Evolutionary conservation across 176 grass and related monocot genomes (phyloP).

Genomic region (Stipa capillata): DNA sequence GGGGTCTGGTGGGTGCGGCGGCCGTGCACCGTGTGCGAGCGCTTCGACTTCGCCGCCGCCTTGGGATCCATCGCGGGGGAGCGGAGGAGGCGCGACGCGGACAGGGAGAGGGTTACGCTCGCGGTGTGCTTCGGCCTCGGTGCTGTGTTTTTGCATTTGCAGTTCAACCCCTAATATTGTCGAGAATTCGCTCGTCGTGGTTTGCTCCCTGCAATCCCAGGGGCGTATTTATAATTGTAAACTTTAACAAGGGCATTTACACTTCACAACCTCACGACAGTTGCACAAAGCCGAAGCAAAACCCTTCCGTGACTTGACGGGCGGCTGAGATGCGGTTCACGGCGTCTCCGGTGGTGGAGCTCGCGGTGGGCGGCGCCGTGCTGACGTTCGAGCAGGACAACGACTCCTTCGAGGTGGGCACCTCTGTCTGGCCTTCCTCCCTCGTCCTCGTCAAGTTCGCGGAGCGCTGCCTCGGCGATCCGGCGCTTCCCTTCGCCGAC

Average conservation of each 20-base stretch:
- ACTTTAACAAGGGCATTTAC: background rate
- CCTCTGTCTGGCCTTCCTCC: conserved; percentile 89
- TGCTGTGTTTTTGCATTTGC: background rate
- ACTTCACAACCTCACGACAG: background rate
- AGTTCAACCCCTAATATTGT: background rate
- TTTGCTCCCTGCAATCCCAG: background rate
- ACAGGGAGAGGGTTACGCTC: background rate
- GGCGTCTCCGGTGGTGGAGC: conserved; percentile 81
- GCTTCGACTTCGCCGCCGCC: conserved; percentile 78
- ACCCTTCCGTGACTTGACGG: background rate
- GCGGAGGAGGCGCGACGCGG: background rate
- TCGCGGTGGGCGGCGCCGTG: conserved; percentile 51
- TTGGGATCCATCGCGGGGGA: conserved; percentile 79
- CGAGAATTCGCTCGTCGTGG: background rate
- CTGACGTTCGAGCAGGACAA: conserved; percentile 94
- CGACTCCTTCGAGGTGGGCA: conserved; percentile 90
- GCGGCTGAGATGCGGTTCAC: conserved; percentile 63
- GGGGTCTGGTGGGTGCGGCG: conserved; percentile 60
- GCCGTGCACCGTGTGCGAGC: conserved; percentile 65
- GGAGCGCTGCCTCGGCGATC: conserved; percentile 56
- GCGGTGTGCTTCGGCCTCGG: background rate
- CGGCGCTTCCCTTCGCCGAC: conserved; percentile 59
- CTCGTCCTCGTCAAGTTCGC: conserved; percentile 95
- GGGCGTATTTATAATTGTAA: rapidly evolving
- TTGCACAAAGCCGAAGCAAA: background rate